A percentile compares a stretch with the other conserved stretches of the same genome.
Conservation (phyloP, 371 early-diverging fungal species). For the Ordospora colligata region DNA sequence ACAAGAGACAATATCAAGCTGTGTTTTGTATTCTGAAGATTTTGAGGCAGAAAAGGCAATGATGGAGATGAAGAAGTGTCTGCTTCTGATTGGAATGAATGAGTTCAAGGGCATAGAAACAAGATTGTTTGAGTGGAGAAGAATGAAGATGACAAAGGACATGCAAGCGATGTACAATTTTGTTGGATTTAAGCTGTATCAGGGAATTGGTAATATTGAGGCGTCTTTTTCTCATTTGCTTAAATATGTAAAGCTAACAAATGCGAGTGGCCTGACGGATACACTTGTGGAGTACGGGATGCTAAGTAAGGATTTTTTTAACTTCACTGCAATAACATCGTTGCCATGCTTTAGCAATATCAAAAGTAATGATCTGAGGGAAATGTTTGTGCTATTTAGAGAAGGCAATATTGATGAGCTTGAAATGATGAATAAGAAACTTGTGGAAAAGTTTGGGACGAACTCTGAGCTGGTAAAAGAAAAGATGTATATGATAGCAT, state of each 20-base stretch:
- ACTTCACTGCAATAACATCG: slow-evolving; percentile 15
- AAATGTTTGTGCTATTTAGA: slow-evolving; percentile 11
- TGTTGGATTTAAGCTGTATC: slow-evolving; percentile 7
- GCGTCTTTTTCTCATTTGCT: neutral
- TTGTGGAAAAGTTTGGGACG: neutral
- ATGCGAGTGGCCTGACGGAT: neutral
- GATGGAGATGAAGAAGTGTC: slow-evolving; percentile 12
- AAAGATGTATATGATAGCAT: slow-evolving; percentile 19
- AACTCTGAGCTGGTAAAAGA: slow-evolving; percentile 1
- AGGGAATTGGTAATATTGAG: slow-evolving; percentile 6
- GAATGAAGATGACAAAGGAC: slow-evolving; percentile 1
- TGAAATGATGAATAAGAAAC: neutral
- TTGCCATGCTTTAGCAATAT: slow-evolving; percentile 15
- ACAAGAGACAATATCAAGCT: neutral
- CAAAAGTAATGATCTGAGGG: neutral
- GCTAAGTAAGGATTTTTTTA: slow-evolving; percentile 26
- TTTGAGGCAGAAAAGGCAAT: slow-evolving; percentile 1
- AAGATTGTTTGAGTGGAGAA: slow-evolving; percentile 10
- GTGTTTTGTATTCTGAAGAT: neutral
- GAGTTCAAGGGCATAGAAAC: slow-evolving; percentile 1
- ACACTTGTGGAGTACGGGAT: slow-evolving; percentile 23
- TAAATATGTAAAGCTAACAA: neutral
- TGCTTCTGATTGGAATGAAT: slow-evolving; percentile 2
- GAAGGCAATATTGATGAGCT: slow-evolving; percentile 20
- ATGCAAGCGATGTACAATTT: slow-evolving; percentile 8